Conservation (phyloP, 768 basidiomycete species). For the Kwoniella bestiolae region DNA sequence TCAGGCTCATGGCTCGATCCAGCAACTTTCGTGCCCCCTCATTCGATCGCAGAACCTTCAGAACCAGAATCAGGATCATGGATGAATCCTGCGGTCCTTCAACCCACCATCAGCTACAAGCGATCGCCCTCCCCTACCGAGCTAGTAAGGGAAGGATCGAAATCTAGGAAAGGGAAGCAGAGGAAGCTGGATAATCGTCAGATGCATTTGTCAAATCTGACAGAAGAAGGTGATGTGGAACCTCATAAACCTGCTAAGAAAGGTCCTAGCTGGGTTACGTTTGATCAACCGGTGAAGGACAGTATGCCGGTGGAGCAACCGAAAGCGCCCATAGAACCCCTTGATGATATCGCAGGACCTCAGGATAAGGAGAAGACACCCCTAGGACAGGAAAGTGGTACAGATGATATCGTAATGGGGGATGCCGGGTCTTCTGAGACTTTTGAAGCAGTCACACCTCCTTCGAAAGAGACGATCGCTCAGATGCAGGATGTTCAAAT, state of each 20-base stretch:
- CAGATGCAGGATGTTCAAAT: not conserved
- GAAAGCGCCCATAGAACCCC: no score
- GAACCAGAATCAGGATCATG: constrained; percentile 14
- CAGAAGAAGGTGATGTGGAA: not conserved
- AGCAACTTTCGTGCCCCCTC: not conserved
- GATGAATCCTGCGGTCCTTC: constrained; percentile 11
- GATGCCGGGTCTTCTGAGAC: no score
- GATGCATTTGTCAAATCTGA: not conserved
- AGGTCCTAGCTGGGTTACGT: constrained; percentile 19
- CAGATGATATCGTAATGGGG: no score
- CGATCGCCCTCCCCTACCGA: constrained; percentile 6
- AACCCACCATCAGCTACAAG: not conserved
- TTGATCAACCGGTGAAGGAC: not conserved
- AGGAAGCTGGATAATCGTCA: not conserved
- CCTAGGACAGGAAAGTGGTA: no score
- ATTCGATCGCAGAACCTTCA: not conserved
- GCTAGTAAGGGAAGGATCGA: constrained; percentile 1
- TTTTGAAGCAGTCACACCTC: no score
- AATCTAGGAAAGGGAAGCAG: constrained; percentile 16
- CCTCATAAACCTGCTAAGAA: not conserved
- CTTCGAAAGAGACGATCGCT: no score
- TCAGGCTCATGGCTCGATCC: not conserved
- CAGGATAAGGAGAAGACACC: no score
- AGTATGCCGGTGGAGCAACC: not conserved
- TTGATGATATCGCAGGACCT: no score